Evolutionary conservation across 23 red algal species (phyloP), one percentile per base, ranked within the genome.

Genomic region (Cyanidioschyzon merolae): DNA sequence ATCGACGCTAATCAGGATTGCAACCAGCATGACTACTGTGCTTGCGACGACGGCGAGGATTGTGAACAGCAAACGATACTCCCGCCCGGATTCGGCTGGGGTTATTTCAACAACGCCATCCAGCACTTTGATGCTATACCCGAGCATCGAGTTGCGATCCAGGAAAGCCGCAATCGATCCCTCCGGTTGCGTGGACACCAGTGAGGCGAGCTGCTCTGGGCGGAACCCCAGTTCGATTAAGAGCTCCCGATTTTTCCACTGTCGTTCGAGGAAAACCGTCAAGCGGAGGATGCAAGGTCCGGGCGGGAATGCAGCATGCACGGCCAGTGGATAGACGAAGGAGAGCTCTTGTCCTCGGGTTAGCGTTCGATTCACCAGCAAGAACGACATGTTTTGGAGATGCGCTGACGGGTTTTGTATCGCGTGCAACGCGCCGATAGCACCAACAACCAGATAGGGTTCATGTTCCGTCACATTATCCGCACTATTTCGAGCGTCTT

Each of bases 331-430:
- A 35, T 71, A 71, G 63, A 35, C 32, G 63, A 71, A 71, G 3
- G 63, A 71, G 12, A 71, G 29, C 63, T 71, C 63, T 27, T 71
- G 12, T 15, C 29, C 29, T 3, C 7, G 29, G n/a, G 16, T 27
- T 7, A 71, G 63, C 7, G 63, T 71, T 25, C 63, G 63, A 35
- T 71, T 71, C 63, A 71, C 63, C 63, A 71, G 29, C 63, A 27
- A 25, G 29, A 71, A 71, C 2, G 16, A 27, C 21, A 71, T 32
- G 63, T 71, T 71, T 27, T 71, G 63, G 7, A 71, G 63, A 25
- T 25, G 63, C 12, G 29, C 16, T 27, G 63, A 32, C 7, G 21
- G 32, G 29, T 71, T 35, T 7, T 71, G n/a, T 32, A 32, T 27
- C n/a, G 63, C 63, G 63, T 27, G 32, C 32, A 71, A 71, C 63